Base-by-base conservation (phyloP, 2,329 filamentous ascomycete genomes). In the Rhynchosporium agropyri region DNA sequence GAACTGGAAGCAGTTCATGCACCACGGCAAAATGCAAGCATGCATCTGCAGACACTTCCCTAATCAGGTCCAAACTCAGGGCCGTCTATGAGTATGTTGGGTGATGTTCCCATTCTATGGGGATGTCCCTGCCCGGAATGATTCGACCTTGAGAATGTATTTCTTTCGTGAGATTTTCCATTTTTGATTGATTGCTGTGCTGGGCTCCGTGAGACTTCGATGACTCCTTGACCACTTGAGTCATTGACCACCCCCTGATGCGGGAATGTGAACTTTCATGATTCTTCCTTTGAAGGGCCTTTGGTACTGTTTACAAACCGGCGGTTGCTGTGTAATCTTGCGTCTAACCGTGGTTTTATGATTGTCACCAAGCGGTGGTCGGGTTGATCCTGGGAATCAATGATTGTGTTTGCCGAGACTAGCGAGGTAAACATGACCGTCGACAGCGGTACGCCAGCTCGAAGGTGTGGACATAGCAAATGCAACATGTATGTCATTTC, bases 1-100 rank as follows among this genome's bases (percentile, higher is more conserved):
- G 50, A 38, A 38, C 26, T 49, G 55, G 42, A 58, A 48, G 53
- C 53, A 56, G 40, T 50, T 58, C 56, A 58, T 58, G 56, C 56
- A 50, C 20, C 45, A 50, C 45, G 43, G 56, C 40, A 48, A 48
- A 58, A 58, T 50, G 45, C 56, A 49, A 26, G 36, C 38, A 12
- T 10, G 38, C 36, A 33, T 33, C 15, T 53, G 49, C 33, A 54
- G 33, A 6, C 38, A n/a, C 9, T 31, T 38, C 38, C 33, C 40
- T 38, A 36, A 20, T 54, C 51, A 29, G n/a, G 33, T 42, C 36
- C 51, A 29, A 54, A 42, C 51, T 54, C 33, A 54, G 33, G 51
- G 51, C 33, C 33, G 5, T 36, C 33, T 10, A 36, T 10, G 9
- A 36, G 33, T 10, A 10, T 10, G 33, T 36, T 36, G 33, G 9